phyloP scores from a whole-genome alignment of 2,329 filamentous ascomycete genomes.

The Dothidotthia symphoricarpi region DNA sequence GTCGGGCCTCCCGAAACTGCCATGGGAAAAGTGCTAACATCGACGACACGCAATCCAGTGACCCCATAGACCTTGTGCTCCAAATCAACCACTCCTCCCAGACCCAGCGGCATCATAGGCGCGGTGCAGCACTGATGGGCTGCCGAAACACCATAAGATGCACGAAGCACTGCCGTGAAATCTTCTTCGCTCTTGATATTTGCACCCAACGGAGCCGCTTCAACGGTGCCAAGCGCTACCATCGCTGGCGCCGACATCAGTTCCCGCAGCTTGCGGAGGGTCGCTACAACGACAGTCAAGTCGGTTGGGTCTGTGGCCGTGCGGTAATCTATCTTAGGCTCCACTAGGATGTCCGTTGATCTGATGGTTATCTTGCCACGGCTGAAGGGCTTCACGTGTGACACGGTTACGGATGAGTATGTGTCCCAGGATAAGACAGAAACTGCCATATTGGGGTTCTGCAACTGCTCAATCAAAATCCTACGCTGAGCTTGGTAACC shows the following conservation, averaged over 20 bases:
- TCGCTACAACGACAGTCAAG: conserved; percentile 26
- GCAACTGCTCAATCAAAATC: not conserved
- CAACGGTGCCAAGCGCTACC: conserved; percentile 20
- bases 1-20: no score
- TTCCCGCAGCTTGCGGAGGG: conserved; percentile 25
- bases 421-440: not conserved
- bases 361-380: conserved; percentile 35
- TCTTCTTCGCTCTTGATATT: conserved; percentile 16
- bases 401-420: conserved; percentile 1
- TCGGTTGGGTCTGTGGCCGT: conserved; percentile 31
- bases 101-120: conserved; percentile 21
- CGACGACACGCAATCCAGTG: conserved; percentile 20
- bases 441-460: no score
- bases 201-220: conserved; percentile 23
- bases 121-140: conserved; percentile 17
- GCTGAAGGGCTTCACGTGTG: conserved; percentile 22
- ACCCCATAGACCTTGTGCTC: conserved; percentile 22
- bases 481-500: conserved; percentile 2
- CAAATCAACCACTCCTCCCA: conserved; percentile 17
- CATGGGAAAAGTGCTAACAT: conserved; percentile 22
- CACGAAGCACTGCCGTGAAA: conserved; percentile 7
- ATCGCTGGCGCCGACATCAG: conserved; percentile 10
- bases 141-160: conserved; percentile 8
- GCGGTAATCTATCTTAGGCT: conserved; percentile 30
- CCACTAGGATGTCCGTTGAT: conserved; percentile 23